phyloP scores from a whole-genome alignment of 805 yeast species.

The Candida khao-thaluensis region DNA sequence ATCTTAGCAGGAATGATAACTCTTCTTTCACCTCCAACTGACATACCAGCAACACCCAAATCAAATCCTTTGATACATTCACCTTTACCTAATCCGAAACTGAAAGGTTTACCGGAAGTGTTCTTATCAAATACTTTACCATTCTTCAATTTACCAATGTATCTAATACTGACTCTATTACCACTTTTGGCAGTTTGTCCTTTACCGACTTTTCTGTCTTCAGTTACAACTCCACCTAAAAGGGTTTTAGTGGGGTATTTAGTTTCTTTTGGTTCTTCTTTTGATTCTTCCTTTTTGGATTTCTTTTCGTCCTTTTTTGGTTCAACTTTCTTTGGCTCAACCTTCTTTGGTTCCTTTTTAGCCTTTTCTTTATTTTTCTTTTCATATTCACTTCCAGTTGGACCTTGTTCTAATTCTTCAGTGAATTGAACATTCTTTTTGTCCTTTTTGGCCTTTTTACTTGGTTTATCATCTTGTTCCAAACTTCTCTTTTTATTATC shows the following conservation, averaged over 20 bases:
- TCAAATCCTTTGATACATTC: conserved; percentile 99
- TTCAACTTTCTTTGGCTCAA: conserved; percentile 22
- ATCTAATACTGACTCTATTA: conserved; percentile 91
- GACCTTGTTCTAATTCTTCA: conserved; percentile 92
- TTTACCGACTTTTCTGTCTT: conserved; percentile 86
- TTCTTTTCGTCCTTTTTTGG: conserved; percentile 23
- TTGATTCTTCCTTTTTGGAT: conserved; percentile 24
- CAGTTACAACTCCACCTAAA: conserved; percentile 90
- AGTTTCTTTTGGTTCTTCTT: conserved; percentile 20
- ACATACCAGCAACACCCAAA: conserved; percentile 97
- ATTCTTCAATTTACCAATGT: conserved; percentile 95
- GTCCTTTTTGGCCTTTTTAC: conserved; percentile 42
- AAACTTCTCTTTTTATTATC: conserved; percentile 38
- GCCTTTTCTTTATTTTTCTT: conserved; percentile 23
- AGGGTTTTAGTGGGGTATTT: conserved; percentile 74
- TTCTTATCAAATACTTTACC: conserved; percentile 97
- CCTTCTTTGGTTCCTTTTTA: conserved; percentile 19
- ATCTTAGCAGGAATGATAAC: conserved; percentile 91
- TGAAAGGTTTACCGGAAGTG: conserved; percentile 95
- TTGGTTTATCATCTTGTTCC: conserved; percentile 29
- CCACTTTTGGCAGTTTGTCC: conserved; percentile 89
- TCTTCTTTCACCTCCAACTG: conserved; percentile 98
- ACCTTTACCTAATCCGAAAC: conserved; percentile 89
- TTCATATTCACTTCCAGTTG: conserved; percentile 54
- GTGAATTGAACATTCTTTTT: conserved; percentile 80